These are phyloP conservation scores for Micromonas commoda DNA, from an alignment of 139 green algal species.

Conservation along the genomic window DNA sequence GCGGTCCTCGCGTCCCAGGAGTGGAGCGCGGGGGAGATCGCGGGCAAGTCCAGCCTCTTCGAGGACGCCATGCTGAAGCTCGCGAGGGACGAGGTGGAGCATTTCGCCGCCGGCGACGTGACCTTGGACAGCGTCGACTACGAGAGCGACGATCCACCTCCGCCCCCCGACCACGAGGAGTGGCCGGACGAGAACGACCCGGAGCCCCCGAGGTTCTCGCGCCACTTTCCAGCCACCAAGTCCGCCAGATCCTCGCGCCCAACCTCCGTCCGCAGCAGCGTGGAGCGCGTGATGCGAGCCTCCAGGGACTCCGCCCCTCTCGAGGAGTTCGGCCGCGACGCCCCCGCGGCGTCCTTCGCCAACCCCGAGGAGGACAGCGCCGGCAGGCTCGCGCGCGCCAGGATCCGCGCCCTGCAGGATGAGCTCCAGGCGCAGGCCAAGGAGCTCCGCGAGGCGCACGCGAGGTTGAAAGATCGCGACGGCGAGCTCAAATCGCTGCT, in stretches of 20 bases:
- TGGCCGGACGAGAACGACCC: too few species aligned
- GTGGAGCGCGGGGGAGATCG: neutral
- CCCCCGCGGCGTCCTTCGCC: neutral
- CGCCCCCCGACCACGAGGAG: too few species aligned
- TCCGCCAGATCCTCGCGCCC: too few species aligned
- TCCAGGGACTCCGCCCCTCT: neutral
- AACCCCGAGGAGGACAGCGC: neutral
- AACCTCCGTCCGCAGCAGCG: too few species aligned
- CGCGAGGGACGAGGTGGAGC: too few species aligned
- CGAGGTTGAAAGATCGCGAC: neutral
- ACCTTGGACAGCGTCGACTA: too few species aligned
- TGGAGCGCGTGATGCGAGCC: too few species aligned
- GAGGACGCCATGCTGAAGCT: too few species aligned
- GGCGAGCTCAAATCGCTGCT: slow-evolving; percentile 4
- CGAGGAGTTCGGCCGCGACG: neutral
- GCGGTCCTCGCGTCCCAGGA: neutral
- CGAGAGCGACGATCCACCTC: too few species aligned
- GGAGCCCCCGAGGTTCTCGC: too few species aligned
- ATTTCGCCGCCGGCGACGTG: too few species aligned
- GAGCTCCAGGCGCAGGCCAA: neutral
- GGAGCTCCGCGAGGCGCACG: slow-evolving; percentile 10
- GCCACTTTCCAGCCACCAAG: too few species aligned
- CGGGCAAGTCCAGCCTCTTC: neutral
- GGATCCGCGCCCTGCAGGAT: neutral
- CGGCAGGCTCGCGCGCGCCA: neutral